These are phyloP conservation scores for Sonneratia alba DNA, from an alignment of 345 rosid species.

Conservation along the genomic window DNA sequence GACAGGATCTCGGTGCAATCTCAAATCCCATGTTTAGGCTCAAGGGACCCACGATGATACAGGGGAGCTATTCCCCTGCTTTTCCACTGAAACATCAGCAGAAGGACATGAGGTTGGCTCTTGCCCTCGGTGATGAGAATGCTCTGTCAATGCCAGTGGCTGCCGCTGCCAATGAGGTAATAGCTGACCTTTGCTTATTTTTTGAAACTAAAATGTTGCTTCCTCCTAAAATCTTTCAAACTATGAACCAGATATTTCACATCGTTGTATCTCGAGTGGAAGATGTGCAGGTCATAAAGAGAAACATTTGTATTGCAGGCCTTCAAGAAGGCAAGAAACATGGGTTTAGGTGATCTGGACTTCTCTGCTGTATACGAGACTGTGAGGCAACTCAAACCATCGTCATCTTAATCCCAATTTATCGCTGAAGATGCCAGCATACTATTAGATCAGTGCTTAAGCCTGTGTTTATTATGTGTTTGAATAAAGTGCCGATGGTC, in stretches of 20 bases:
- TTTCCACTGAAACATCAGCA: slow-evolving; percentile 92
- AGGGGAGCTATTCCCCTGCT: slow-evolving; percentile 54
- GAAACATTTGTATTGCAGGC: slow-evolving; percentile 29
- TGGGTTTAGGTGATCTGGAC: slow-evolving; percentile 80
- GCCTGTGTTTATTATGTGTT: not conserved
- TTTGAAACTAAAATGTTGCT: not conserved
- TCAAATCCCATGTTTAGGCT: slow-evolving; percentile 79
- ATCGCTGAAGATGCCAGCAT: not conserved
- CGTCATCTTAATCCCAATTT: not conserved
- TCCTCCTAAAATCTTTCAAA: not conserved
- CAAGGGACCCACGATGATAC: slow-evolving; percentile 80
- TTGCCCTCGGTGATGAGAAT: slow-evolving; percentile 92
- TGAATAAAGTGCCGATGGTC: not conserved
- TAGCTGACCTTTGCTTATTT: not conserved
- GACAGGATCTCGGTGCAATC: slow-evolving; percentile 73
- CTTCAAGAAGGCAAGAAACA: slow-evolving; percentile 85
- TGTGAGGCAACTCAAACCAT: slow-evolving; percentile 26
- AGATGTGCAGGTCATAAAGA: not conserved
- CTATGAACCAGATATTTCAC: not conserved
- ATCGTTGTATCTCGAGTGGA: not conserved
- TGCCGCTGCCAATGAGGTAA: slow-evolving; percentile 88
- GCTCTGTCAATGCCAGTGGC: slow-evolving; percentile 88
- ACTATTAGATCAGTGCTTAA: not conserved
- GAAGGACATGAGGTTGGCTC: slow-evolving; percentile 91
- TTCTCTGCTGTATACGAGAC: slow-evolving; percentile 82